Conservation (phyloP, 2,329 filamentous ascomycete species). For the Aureobasidium subglaciale region DNA sequence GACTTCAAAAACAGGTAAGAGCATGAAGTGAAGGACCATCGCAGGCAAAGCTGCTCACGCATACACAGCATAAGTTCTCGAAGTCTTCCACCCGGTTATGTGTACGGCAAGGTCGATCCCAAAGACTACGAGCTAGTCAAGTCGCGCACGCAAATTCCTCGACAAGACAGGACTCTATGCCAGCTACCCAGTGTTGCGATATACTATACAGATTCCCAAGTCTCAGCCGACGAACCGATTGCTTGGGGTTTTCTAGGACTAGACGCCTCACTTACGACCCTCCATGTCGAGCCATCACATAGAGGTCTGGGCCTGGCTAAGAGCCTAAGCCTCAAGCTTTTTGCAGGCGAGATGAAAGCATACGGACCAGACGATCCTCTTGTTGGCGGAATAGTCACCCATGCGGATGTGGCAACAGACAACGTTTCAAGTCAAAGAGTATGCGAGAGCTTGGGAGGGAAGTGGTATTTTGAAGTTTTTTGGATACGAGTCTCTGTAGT, state of each 20-base stretch:
- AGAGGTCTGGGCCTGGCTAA: conserved; percentile 59
- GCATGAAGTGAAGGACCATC: background rate
- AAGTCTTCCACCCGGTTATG: conserved; percentile 38
- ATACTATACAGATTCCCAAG: conserved; percentile 25
- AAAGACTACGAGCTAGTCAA: conserved; percentile 52
- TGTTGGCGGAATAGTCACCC: conserved; percentile 43
- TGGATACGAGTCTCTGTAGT: conserved; percentile 47
- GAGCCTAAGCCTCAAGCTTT: conserved; percentile 50
- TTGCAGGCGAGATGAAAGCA: conserved; percentile 43
- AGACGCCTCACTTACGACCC: conserved; percentile 54
- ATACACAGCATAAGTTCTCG: background rate
- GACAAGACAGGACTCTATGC: conserved; percentile 42
- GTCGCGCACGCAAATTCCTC: conserved; percentile 49
- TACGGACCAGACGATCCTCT: conserved; percentile 23
- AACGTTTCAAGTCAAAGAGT: conserved; percentile 57
- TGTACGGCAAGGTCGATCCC: conserved; percentile 48
- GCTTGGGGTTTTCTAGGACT: conserved; percentile 60
- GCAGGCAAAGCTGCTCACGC: background rate
- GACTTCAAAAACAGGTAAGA: conserved; percentile 12
- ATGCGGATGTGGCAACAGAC: conserved; percentile 56
- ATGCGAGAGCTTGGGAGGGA: conserved; percentile 55
- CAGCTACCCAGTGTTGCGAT: conserved; percentile 33
- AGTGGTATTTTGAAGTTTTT: conserved; percentile 48
- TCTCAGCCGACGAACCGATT: conserved; percentile 49
- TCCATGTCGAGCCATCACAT: conserved; percentile 55